Base-by-base conservation (phyloP, 306 rosid species). In the Lathyrus tuberosus region DNA sequence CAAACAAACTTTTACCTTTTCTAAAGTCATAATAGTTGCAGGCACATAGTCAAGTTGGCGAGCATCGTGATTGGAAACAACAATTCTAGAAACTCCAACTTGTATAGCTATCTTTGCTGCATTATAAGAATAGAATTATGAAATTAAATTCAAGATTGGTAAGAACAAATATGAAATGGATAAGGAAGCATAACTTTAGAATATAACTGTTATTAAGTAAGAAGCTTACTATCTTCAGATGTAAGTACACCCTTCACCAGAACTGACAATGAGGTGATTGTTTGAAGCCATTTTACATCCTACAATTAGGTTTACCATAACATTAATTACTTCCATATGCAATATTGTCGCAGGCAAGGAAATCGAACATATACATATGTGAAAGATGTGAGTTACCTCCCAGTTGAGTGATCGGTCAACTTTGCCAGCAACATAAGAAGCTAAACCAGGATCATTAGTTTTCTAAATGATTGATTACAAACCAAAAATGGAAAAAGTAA, bases 221-320 rank as follows among this genome's bases (percentile, higher is more conserved):
- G 22, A 20, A 20, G 22, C 22, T 20, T 20, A 20, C 22, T 20
- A 20, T 20, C 1, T 20, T 20, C 1, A 20, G 22, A 20, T 20
- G 22, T 20, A 20, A 20, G 22, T 20, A 20, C 22, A 20, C 22
- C 22, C 22, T 20, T 20, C 22, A 20, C 1, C 5, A 95, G 81
- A 79, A 95, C 89, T 67, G 99, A 97, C 80, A 95, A 62, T 41
- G 84, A 64, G 51, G 99, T 95, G 71, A 95, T 91, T 75, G 96
- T 91, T 82, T 87, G 96, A 62, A 95, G 96, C 99, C 99, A 95
- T 68, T 91, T 79, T 72, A 89, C 88, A 80, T 91, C 97, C 99
- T 95, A 88, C 10, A 26, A 71, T 63, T 71, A 54, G 73, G 49
- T 67, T 53, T 74, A 53, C 17, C 20, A 51, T 7, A 60, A 41